Conservation (phyloP, 495 filamentous ascomycete genomes). For the Schizothecium vesticola region DNA sequence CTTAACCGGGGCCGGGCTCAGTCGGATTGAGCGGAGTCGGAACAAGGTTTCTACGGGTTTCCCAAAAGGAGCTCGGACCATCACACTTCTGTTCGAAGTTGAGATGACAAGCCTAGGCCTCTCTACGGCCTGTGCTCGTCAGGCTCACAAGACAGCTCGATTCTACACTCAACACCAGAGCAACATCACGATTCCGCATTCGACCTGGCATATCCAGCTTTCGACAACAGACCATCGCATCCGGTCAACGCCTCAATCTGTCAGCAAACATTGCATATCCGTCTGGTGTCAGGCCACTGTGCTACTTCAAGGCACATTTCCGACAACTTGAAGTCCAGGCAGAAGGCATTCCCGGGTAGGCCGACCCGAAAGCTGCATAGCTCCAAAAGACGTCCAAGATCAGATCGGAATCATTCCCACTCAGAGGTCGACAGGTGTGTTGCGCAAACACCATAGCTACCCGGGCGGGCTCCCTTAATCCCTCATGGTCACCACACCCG, state of each 20-base stretch:
- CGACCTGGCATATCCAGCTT: neutral
- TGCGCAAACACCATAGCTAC: neutral
- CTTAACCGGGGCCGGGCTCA: slow-evolving; percentile 33
- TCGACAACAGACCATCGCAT: neutral
- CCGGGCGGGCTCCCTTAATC: neutral
- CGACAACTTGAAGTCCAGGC: neutral
- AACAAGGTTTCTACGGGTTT: slow-evolving; percentile 28
- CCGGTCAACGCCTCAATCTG: neutral
- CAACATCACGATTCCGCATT: neutral
- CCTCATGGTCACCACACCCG: neutral
- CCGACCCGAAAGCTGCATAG: neutral
- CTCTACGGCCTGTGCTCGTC: neutral
- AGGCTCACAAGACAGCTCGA: neutral
- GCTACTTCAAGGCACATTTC: neutral
- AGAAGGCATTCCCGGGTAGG: neutral
- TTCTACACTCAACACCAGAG: neutral
- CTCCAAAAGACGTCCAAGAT: neutral
- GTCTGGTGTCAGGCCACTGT: neutral
- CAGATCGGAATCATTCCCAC: neutral
- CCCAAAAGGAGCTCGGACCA: neutral
- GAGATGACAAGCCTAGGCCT: neutral
- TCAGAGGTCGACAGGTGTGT: neutral
- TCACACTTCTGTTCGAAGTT: neutral
- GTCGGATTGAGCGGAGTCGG: slow-evolving; percentile 16
- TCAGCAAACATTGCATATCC: neutral